Evolutionary conservation across 257 asterid species (phyloP), one percentile per base, ranked within the genome.

Genomic region (Gentiana dahurica): DNA sequence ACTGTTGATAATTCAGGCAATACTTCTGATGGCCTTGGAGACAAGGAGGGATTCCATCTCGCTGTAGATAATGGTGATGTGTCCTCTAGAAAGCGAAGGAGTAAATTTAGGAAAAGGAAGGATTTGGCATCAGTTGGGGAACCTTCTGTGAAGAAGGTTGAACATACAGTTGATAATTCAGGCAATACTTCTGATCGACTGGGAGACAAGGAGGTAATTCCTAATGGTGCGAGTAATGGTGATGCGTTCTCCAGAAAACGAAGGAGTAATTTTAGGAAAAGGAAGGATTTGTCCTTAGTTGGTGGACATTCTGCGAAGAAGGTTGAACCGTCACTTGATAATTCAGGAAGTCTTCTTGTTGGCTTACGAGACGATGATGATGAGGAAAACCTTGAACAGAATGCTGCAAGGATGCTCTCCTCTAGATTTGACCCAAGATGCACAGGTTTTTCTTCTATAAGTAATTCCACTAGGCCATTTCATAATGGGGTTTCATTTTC

Each of bases 331-430:
- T 60, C 81, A 53, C 70, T 68, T 54, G 82, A 66, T 67, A 69
- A 78, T 69, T 67, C 82, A 50, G 69, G 44, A 62, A 68, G 75
- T 38, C 62, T 71, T 69, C 58, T 71, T 73, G 68, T 39, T 71
- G 81, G 71, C 75, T 64, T 75, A 59, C 79, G 76, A 57, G 97
- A 88, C 8, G 98, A 84, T 2, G 92, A 92, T 44, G 96, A 91
- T 67, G 96, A 87, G 79, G 98, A 84, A 79, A 90, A 90, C 64
- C 97, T 93, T 12, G 96, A 93, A 76, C 80, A 75, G 66, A 93
- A 89, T 66, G 99, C 99, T 11, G 97, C 97, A 36, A 80, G 95
- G 86, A 93, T 93, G 99, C 89, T 93, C 33, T 93, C 99, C 13
- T 89, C 97, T 68, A 76, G 96, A 67, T 93, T 93, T 71, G 99